Conservation (phyloP, 208 protist species). For the Acanthamoeba healyi region DNA sequence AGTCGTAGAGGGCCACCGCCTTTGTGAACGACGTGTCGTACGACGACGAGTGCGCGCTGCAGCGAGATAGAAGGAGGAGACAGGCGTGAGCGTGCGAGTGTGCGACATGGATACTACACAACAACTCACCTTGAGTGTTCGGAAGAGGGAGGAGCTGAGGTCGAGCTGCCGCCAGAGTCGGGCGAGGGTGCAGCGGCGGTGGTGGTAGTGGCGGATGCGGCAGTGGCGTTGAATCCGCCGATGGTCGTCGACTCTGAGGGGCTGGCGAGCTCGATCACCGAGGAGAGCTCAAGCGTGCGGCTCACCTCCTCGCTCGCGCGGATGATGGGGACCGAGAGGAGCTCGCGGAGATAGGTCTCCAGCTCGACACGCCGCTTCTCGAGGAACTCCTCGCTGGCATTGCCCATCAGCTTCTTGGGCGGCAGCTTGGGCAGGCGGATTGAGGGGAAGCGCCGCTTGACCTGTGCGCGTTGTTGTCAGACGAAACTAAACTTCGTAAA, state of each 20-base stretch:
- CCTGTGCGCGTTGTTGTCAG: background rate
- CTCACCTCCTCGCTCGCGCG: constrained; percentile 50
- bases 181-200: background rate
- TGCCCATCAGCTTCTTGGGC: constrained; percentile 71
- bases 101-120: background rate
- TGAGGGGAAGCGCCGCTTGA: constrained; percentile 35
- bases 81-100: too few species aligned
- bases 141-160: background rate
- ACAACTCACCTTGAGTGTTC: background rate
- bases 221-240: background rate
- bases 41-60: background rate
- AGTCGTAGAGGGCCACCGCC: background rate
- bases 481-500: constrained; percentile 32
- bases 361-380: constrained; percentile 50
- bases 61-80: background rate
- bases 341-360: constrained; percentile 40
- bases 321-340: constrained; percentile 50
- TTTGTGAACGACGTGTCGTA: background rate
- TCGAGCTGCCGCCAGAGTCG: too few species aligned
- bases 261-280: background rate
- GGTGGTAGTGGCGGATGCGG: background rate
- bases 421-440: constrained; percentile 58
- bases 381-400: constrained; percentile 58
- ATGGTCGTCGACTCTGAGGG: too few species aligned
- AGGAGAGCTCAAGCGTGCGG: constrained; percentile 7